These are phyloP conservation scores for Colletotrichum lentis DNA, from an alignment of 2,329 filamentous ascomycete species.

Conservation along the genomic window DNA sequence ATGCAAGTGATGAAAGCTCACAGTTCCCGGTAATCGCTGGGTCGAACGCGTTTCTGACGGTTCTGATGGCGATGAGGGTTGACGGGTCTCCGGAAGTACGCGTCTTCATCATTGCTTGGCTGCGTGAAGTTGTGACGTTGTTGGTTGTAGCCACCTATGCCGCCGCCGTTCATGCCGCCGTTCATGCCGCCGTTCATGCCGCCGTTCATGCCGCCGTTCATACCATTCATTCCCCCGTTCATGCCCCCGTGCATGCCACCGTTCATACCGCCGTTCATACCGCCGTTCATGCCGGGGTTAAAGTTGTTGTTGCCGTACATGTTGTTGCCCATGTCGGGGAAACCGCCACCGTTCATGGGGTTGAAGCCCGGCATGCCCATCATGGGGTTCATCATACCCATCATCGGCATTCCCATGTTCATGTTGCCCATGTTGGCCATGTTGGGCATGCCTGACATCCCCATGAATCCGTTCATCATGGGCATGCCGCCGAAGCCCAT, in stretches of 20 bases:
- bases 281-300: slow-evolving; percentile 45
- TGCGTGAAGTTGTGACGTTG: slow-evolving; percentile 53
- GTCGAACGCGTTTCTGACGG: slow-evolving; percentile 78
- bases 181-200: slow-evolving; percentile 39
- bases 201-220: slow-evolving; percentile 40
- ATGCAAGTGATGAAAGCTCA: slow-evolving; percentile 48
- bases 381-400: slow-evolving; percentile 45
- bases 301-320: slow-evolving; percentile 50
- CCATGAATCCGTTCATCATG: slow-evolving; percentile 42
- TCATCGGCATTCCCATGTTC: slow-evolving; percentile 42
- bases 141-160: slow-evolving; percentile 31
- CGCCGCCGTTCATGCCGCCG: slow-evolving; percentile 46
- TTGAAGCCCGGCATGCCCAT: slow-evolving; percentile 39
- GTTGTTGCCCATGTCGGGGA: slow-evolving; percentile 44
- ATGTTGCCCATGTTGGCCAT: slow-evolving; percentile 46
- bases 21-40: slow-evolving; percentile 90
- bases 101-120: slow-evolving; percentile 79
- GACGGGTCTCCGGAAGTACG: slow-evolving; percentile 94
- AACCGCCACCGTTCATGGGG: slow-evolving; percentile 41
- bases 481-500: slow-evolving; percentile 39
- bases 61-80: slow-evolving; percentile 93
- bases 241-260: slow-evolving; percentile 42
- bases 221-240: slow-evolving; percentile 50
- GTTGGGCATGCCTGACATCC: slow-evolving; percentile 51
- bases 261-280: slow-evolving; percentile 44